Base-by-base conservation (phyloP, 2,329 filamentous ascomycete species). In the Lizonia empirigonia region DNA sequence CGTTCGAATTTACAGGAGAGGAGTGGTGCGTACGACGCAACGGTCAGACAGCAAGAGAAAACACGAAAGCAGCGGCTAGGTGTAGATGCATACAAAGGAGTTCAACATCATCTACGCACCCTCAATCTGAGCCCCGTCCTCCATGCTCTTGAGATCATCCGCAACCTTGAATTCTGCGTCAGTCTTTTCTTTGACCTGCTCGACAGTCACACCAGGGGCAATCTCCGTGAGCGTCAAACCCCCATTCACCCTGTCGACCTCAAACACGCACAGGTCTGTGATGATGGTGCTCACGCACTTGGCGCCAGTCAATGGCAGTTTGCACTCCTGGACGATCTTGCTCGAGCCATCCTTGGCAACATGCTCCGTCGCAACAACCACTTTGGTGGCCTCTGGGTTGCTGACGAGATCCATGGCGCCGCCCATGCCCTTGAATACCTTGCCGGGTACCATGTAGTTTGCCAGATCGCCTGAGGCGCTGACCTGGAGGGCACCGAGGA, bases 301-400 rank as follows among this genome's bases (percentile, higher is more conserved):
- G 18, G 66, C 68, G 12, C 72, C 72, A 0, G 72, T 75, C 1
- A 75, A 54, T n/a, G 72, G 72, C 37, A 75, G 55, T 37, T 56
- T 56, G 55, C 72, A 75, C 26, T 67, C 88, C 79, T 91, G 90
- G 59, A 96, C 83, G 69, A 96, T 94, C 85, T 96, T 96, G 58
- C 91, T 82, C 66, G 87, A 88, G 55, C 91, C 91, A 78, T 93
- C 92, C 83, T 95, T 95, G 65, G 95, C 91, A 5, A 89, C 92
- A 77, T 96, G 91, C 76, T 96, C 91, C 85, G 95, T 96, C 4
- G 91, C 93, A 45, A 96, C 89, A 1, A 96, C 91, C 6, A 96
- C 90, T 78, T 93, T 93, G 32, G 91, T 95, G 53, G 81, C 80
- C 59, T 84, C 83, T 0, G 91, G 91, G 77, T 94, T 95, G 71